Percentiles rank a stretch among this genome's conserved stretches.
Evolutionary conservation across 306 rosid genomes (phyloP).

Genomic region (Psophocarpus tetragonolobus): DNA sequence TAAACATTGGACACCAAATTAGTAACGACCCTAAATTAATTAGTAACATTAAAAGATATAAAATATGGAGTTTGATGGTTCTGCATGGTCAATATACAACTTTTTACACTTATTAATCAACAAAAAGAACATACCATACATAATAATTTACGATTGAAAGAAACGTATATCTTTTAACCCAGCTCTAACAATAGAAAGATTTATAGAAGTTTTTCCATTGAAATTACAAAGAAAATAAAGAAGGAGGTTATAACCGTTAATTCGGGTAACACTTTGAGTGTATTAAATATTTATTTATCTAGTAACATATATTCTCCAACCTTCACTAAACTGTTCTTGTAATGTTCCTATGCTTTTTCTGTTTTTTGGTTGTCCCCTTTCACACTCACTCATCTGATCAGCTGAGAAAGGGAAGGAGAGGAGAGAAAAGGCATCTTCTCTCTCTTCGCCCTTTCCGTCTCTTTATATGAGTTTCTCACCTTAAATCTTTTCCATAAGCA

Average conservation of each 20-base stretch:
- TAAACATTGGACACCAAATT: not conserved
- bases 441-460: conserved; percentile 20
- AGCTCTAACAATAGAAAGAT: not conserved
- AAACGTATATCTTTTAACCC: not conserved
- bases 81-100: too few species aligned
- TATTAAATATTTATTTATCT: not conserved
- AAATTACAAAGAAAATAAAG: not conserved
- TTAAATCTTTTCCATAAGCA: not conserved
- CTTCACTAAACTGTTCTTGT: not conserved
- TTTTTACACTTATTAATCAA: too few species aligned
- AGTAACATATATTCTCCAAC: conserved; percentile 15
- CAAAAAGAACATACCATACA: too few species aligned
- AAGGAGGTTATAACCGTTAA: conserved; percentile 10
- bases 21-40: not conserved
- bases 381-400: conserved; percentile 28
- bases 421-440: conserved; percentile 13
- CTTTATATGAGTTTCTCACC: conserved; percentile 17
- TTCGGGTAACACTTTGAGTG: conserved; percentile 1
- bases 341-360: not conserved
- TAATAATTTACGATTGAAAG: too few species aligned
- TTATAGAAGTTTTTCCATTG: not conserved
- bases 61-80: too few species aligned
- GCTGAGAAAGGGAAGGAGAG: not conserved
- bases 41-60: not conserved
- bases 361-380: conserved; percentile 28